A percentile compares a stretch with the other conserved stretches of the same genome.
Evolutionary conservation across 1,284 basidiomycete genomes (phyloP).

Genomic region (Ganoderma leucocontextum): DNA sequence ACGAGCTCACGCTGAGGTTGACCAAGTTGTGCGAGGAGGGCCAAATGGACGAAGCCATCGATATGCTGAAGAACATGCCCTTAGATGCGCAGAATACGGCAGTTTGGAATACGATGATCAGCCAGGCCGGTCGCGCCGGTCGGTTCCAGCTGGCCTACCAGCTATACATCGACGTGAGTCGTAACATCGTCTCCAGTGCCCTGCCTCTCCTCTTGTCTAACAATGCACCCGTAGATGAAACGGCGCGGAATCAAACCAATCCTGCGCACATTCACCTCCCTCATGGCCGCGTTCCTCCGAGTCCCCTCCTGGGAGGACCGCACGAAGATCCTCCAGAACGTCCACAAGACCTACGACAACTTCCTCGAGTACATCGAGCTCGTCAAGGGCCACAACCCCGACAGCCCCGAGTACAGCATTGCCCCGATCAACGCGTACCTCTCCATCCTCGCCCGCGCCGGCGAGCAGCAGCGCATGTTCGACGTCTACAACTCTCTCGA

Average conservation of each 20-base stretch:
- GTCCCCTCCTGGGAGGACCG: slow-evolving; percentile 65
- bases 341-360: slow-evolving; percentile 63
- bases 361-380: slow-evolving; percentile 57
- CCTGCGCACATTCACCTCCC: slow-evolving; percentile 67
- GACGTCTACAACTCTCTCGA: slow-evolving; percentile 76
- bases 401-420: slow-evolving; percentile 53
- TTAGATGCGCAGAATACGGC: slow-evolving; percentile 72
- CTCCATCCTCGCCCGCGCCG: slow-evolving; percentile 64
- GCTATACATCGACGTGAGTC: slow-evolving; percentile 72
- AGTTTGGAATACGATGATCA: slow-evolving; percentile 81
- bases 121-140: slow-evolving; percentile 60
- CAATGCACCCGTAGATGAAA: slow-evolving; percentile 70
- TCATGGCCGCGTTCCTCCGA: slow-evolving; percentile 66
- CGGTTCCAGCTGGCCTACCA: slow-evolving; percentile 65
- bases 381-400: slow-evolving; percentile 56
- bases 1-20: slow-evolving; percentile 64
- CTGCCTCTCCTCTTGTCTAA: slow-evolving; percentile 2
- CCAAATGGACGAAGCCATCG: slow-evolving; percentile 65
- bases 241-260: slow-evolving; percentile 75
- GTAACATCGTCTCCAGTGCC: not conserved
- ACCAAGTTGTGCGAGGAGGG: slow-evolving; percentile 60
- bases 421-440: slow-evolving; percentile 67
- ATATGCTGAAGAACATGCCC: slow-evolving; percentile 68
- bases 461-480: slow-evolving; percentile 68
- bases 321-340: slow-evolving; percentile 66